Evolutionary conservation across 2,329 filamentous ascomycete species (phyloP), one percentile per base, ranked within the genome.

Genomic region (Hyphodiscus sp.): DNA sequence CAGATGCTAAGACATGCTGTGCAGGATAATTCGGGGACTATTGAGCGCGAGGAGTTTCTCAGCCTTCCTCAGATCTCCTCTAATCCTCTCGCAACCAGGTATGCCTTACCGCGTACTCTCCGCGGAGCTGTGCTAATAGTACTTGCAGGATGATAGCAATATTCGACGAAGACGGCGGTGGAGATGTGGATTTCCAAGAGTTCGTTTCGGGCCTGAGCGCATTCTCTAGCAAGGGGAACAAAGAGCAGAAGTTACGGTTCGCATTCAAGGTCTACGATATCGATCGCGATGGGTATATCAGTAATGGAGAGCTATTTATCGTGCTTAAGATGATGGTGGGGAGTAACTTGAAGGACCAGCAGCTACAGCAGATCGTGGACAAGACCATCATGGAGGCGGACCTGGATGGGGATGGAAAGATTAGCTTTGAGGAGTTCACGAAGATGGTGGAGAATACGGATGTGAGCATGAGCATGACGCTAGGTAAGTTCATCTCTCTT

Each of bases 281-380:
- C 68, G 94, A 99, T 73, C 89, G 94, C 56, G 94, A 99, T 72
- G 94, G 94, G 20, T 99, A 89, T 75, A 99, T 99, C 69, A 95
- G 89, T 77, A 99, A 99, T 73, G 94, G 94, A 66, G 94, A 99
- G 77, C 82, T 99, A 49, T 99, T 97, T 73, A 97, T 99, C 67
- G 94, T 99, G 68, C 80, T 99, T 67, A 99, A 99, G 87, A 99
- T 99, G 94, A 99, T 99, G 94, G 94, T 99, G 49, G 94, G 94
- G 56, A 96, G 89, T 76, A 99, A 99, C 73, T 76, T 99, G 68
- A 99, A 99, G 80, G 94, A 99, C 72, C 90, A 96, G 74, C 94
- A 99, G 76, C 76, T 99, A 70, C 94, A 99, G 76, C 94, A 92
- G 82, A 99, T 99, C 70, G 94, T 99, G 64, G 94, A 99, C 77